Conservation (phyloP, 31 red algal species). For the Odonthalia washingtoniensis region DNA sequence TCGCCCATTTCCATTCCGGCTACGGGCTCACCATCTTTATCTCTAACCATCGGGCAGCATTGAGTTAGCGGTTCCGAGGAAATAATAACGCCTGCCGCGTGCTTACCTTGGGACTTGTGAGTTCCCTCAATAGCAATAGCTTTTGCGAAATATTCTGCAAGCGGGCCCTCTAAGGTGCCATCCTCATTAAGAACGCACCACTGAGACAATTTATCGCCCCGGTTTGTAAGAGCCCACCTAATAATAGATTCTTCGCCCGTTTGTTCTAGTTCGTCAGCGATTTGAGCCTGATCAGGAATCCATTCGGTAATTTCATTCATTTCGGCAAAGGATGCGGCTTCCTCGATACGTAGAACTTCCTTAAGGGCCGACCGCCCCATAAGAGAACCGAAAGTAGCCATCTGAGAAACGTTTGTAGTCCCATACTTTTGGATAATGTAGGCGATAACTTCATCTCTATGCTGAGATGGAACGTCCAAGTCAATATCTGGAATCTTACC, state of each 20-base stretch:
- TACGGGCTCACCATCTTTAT: slow-evolving; percentile 29
- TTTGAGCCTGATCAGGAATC: too few species aligned
- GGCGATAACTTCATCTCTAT: slow-evolving; percentile 62
- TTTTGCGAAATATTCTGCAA: too few species aligned
- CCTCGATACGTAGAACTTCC: slow-evolving; percentile 76
- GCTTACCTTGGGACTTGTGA: slow-evolving; percentile 60
- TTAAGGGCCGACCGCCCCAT: slow-evolving; percentile 88
- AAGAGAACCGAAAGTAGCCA: slow-evolving; percentile 62
- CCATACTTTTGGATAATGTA: slow-evolving; percentile 85
- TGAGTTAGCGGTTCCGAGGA: slow-evolving; percentile 56
- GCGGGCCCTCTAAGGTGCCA: too few species aligned
- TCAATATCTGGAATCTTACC: slow-evolving; percentile 90
- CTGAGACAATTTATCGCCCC: too few species aligned
- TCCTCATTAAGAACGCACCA: too few species aligned
- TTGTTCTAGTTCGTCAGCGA: too few species aligned
- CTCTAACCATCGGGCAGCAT: slow-evolving; percentile 18
- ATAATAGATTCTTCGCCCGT: too few species aligned
- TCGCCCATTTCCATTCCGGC: slow-evolving; percentile 75
- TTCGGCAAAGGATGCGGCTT: too few species aligned
- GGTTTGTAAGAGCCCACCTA: too few species aligned
- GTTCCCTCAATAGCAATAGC: slow-evolving; percentile 47
- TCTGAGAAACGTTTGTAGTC: slow-evolving; percentile 19
- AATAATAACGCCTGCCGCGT: slow-evolving; percentile 79
- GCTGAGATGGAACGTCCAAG: slow-evolving; percentile 77
- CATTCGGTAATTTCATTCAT: too few species aligned